Evolutionary conservation across 768 basidiomycete species (phyloP), one percentile per base, ranked within the genome.

Genomic region (Imleria badia): DNA sequence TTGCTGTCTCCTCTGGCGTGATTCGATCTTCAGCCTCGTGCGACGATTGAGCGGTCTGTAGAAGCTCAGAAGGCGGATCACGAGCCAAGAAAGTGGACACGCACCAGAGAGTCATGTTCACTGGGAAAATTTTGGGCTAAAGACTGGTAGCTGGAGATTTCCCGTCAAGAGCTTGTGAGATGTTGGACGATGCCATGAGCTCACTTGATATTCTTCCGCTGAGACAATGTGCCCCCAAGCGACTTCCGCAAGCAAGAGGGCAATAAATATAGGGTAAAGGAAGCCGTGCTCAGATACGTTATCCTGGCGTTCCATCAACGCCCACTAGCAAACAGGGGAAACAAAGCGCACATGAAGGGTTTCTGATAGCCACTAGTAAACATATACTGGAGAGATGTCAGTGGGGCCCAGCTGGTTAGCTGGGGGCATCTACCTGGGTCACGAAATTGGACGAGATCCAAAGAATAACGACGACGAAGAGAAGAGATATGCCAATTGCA

Each of bases 381-480:
- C 55, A 83, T 64, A 54, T 78, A 75, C 84, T 73, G 35, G 23
- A 49, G 36, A 45, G n/a, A 31, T 48, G 56, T 63, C 31, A 64
- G 55, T 23, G 19, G 26, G 33, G 31, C 41, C 23, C 34, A 48
- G 31, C 48, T 6, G 1, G 17, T 36, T 23, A 35, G 33, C 39
- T 29, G 20, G 31, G 30, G 14, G 34, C n/a, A 34, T 55, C 40
- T 60, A 86, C 90, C 80, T 93, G 89, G 12, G 89, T 94, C 38
- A 96, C 76, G 65, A 94, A 96, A 69, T 87, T 95, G 44, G 88
- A 89, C 12, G 79, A 73, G 15, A 94, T 96, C 95, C 95, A 98
- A 13, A 97, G 79, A 34, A 91, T 56, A 35, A 93, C 91, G 47
- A 95, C 92, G 19, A 84, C 53, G 3, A 92, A 66, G 20, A 94